Evolutionary conservation across 495 filamentous ascomycete species (phyloP), one percentile per base, ranked within the genome.

Genomic region (Achaetomiella virescens): DNA sequence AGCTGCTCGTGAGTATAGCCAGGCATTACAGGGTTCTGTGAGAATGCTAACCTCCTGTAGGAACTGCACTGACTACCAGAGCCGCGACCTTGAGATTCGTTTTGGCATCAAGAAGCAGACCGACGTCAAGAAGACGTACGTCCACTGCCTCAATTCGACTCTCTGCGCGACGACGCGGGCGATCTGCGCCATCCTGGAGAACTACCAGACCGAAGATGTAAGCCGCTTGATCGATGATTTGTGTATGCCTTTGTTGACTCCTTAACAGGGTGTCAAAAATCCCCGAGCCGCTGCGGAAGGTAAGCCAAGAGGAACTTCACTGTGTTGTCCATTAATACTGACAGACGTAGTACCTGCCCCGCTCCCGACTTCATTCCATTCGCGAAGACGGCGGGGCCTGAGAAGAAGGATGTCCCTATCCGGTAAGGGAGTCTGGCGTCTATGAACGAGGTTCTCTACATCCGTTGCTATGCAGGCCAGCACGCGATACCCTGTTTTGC

Each of bases 61-160:
- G 25, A 97, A 96, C 72, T 97, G 91, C 77, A 93, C 89, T 0
- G 91, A 97, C 69, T 97, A 96, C 77, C 91, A 97, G 74, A 84
- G 88, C 31, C 77, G 91, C 44, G 90, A 86, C 50, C 77, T 97
- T 9, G 90, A 95, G 68, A 95, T 96, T 38, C 62, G 68, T 14
- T 70, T 68, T 41, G 68, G 68, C 29, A 55, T 63, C 48, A 91
- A 69, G 64, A 70, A 70, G 60, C 68, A 70, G 55, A 70, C 68
- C 10, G 68, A 70, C 33, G 43, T 66, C 37, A 89, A 84, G 71
- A 98, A 96, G 79, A 85, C 87, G 54, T 98, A 97, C 70, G 90
- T 95, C 43, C 93, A 98, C 72, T 89, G 87, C 24, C 75, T 98
- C 54, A 98, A 97, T 73, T 85, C 85, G 37, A 97, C 92, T 4